Base-by-base conservation (phyloP, 192 early-diverging fungal genomes). In the Irineochytrium annulatum region DNA sequence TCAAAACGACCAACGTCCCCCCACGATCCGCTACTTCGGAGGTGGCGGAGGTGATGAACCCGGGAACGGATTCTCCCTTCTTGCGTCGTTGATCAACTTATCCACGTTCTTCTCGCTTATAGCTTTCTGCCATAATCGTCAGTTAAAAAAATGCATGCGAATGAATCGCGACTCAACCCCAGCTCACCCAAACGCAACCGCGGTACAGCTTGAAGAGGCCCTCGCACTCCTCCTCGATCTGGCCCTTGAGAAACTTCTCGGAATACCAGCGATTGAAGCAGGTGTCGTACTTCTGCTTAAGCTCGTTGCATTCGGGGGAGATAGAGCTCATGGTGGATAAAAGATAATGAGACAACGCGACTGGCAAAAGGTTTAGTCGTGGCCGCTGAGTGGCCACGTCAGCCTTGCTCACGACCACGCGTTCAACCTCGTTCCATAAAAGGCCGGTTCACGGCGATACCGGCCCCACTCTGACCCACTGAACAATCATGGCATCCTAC, bases 241-340 rank as follows among this genome's bases (percentile, higher is more conserved):
- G 84, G 30, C 94, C 93, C 55, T 91, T 88, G n/a, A 97, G 71
- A 60, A 93, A 93, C 73, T 91, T 89, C 68, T 93, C 91, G 37
- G 91, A 86, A 69, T 97, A 97, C 94, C 94, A 97, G 57, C 87
- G 86, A 66, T 93, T 93, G 65, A 97, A 97, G 67, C 94, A 97
- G 27, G 67, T 72, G 37, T 97, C 92, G 61, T 94, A 97, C 61
- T 90, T 76, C 63, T 87, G 56, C 59, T 75, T 75, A 3, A 75
- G 48, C 27, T 70, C 65, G n/a, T 45, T 69, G 62, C 73, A 75
- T 37, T 75, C 73, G 52, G 69, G 65, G 11, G 52, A 57, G 8
- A 75, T 34, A 14, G 49, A 56, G 2, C 69, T 43, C 73, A 75
- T 75, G n/a, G n/a, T n/a, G n/a, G n/a, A n/a, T n/a, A n/a, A n/a